Evolutionary conservation across 306 rosid species (phyloP), one percentile per base, ranked within the genome.

Genomic region (Rosa rugosa): DNA sequence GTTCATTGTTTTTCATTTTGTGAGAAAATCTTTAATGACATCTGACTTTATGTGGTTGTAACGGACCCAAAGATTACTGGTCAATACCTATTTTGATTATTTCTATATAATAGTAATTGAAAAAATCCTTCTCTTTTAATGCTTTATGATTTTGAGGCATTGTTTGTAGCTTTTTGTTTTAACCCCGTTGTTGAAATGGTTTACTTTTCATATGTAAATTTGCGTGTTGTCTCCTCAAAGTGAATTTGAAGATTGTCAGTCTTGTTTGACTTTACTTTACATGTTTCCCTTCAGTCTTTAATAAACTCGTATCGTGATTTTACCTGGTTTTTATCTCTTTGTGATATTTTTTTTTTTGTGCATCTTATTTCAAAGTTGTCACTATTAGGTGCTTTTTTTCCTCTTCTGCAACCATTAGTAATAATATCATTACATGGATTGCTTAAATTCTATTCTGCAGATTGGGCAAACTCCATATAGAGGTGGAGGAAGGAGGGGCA

Each of bases 401-500:
- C 51, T 38, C 11, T 77, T 78, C 69, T 72, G 56, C 2, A 8
- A 41, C 46, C 71, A 76, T 80, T 67, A 77, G 80, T 67, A n/a
- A 74, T 74, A 64, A 70, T 63, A 49, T 78, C 67, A 51, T 71
- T 85, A 65, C 84, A 76, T 79, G 83, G 80, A 75, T 80, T 79
- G 65, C 79, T 83, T 71, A 73, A 87, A 77, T 88, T 81, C 63
- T 75, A 80, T 68, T 88, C 82, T 84, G 85, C 94, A 91, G 94
- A 85, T 82, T 70, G 92, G 84, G 83, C 81, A 86, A 68, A 85
- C 90, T 80, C 89, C 80, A 72, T 85, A 81, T 87, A 86, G 94
- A 89, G 94, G 88, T 77, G 84, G 92, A 80, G 92, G 96, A 69
- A 85, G 90, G 81, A 81, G 88, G 90, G 92, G 94, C 53, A 80